Percentiles rank a stretch among this genome's conserved stretches.
These are phyloP conservation scores for Eutrema salsugineum DNA, from an alignment of 441 rosid genomes.

Conservation along the genomic window DNA sequence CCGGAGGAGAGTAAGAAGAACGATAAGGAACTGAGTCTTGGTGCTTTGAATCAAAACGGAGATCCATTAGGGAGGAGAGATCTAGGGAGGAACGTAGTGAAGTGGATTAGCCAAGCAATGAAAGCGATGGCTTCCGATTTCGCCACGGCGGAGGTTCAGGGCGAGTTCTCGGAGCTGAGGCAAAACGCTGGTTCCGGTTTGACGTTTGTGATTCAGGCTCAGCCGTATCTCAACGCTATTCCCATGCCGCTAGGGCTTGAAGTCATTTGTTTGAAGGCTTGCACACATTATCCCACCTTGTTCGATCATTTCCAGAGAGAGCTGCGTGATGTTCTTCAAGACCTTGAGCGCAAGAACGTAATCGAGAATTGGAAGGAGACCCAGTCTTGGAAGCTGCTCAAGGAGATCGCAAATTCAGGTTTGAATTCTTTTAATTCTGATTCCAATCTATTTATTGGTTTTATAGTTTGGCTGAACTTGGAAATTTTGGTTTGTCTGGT, in stretches of 20 bases:
- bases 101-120: conserved; percentile 87
- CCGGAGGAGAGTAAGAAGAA: conserved; percentile 18
- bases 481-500: conserved; percentile 25
- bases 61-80: conserved; percentile 83
- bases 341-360: conserved; percentile 43
- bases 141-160: conserved; percentile 68
- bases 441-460: neutral
- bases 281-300: conserved; percentile 84
- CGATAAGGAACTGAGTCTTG: conserved; percentile 31
- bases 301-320: conserved; percentile 97
- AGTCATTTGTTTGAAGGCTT: conserved; percentile 80
- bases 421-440: neutral
- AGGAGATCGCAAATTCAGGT: conserved; percentile 92
- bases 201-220: conserved; percentile 86
- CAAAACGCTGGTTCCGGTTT: conserved; percentile 80
- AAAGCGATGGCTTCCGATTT: conserved; percentile 81
- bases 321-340: conserved; percentile 74
- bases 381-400: conserved; percentile 84
- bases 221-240: conserved; percentile 75
- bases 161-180: conserved; percentile 73
- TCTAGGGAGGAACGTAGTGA: conserved; percentile 73
- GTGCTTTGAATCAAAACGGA: conserved; percentile 66
- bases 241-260: conserved; percentile 88
- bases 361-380: conserved; percentile 69
- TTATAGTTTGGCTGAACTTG: conserved; percentile 16